Conservation (phyloP, 805 yeast species). For the Brettanomyces naardenensis region DNA sequence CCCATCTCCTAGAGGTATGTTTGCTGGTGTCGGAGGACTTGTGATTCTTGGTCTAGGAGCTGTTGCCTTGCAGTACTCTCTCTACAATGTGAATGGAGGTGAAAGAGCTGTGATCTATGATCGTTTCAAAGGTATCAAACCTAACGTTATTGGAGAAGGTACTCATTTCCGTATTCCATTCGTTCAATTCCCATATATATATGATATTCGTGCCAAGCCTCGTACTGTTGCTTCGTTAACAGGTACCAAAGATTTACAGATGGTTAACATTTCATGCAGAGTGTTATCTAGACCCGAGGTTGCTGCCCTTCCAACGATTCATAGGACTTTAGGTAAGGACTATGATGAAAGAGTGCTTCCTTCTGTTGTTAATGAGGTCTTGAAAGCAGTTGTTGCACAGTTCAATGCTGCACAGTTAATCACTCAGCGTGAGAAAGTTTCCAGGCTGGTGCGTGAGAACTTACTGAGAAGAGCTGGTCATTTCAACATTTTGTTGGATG, state of each 20-base stretch:
- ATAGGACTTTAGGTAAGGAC: slow-evolving; percentile 87
- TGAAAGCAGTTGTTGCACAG: slow-evolving; percentile 95
- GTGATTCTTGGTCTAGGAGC: slow-evolving; percentile 52
- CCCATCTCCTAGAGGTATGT: slow-evolving; percentile 40
- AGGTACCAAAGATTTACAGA: slow-evolving; percentile 96
- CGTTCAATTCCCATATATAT: slow-evolving; percentile 86
- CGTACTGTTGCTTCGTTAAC: slow-evolving; percentile 93
- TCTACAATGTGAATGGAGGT: slow-evolving; percentile 95
- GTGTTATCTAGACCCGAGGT: slow-evolving; percentile 88
- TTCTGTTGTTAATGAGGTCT: slow-evolving; percentile 92
- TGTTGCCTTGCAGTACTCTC: slow-evolving; percentile 42
- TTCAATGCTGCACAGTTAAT: slow-evolving; percentile 96
- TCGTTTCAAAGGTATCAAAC: slow-evolving; percentile 76
- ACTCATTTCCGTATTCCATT: slow-evolving; percentile 93
- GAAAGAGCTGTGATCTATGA: slow-evolving; percentile 95
- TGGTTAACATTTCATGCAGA: slow-evolving; percentile 99
- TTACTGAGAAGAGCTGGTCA: slow-evolving; percentile 84
- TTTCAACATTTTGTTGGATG: slow-evolving; percentile 84
- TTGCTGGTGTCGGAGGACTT: slow-evolving; percentile 59
- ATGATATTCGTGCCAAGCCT: slow-evolving; percentile 96
- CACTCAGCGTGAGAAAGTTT: slow-evolving; percentile 97
- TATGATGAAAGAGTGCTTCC: slow-evolving; percentile 97
- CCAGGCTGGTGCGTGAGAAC: slow-evolving; percentile 83
- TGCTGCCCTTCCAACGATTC: slow-evolving; percentile 70
- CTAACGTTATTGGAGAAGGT: slow-evolving; percentile 83